Conservation (phyloP, 345 rosid species). For the Citrus inodora region DNA sequence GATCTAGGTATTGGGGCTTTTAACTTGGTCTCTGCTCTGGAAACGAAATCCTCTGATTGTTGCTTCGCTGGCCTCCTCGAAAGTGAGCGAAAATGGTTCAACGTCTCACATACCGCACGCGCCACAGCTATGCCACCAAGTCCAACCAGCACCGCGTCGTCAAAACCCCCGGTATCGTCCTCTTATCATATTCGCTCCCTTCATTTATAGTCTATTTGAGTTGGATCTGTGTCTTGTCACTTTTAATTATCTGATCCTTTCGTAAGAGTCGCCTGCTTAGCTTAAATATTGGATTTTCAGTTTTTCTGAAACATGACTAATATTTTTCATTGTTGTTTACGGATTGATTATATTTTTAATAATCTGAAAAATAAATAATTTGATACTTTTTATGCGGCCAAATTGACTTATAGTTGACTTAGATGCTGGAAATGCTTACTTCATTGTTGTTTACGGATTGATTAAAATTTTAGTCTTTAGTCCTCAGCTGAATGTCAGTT, state of each 20-base stretch:
- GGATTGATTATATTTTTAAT: too few species aligned
- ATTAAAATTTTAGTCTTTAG: too few species aligned
- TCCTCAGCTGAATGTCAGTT: too few species aligned
- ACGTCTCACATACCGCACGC: conserved; percentile 39
- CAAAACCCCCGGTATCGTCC: conserved; percentile 36
- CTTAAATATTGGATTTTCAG: neutral
- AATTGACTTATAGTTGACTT: too few species aligned
- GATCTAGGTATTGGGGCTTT: neutral
- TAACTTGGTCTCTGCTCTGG: neutral
- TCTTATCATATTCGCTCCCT: too few species aligned
- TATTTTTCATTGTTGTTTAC: neutral
- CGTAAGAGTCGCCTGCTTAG: neutral
- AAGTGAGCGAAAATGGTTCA: conserved; percentile 31
- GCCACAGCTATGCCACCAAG: conserved; percentile 47
- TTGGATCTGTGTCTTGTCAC: neutral
- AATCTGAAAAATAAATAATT: too few species aligned
- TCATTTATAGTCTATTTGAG: neutral
- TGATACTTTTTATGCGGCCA: too few species aligned
- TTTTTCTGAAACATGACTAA: neutral
- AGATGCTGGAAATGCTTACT: too few species aligned
- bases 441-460: too few species aligned
- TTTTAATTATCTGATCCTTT: neutral
- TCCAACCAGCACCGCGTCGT: conserved; percentile 47
- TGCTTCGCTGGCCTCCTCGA: too few species aligned
- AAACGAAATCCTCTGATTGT: neutral